Base-by-base conservation (phyloP, 257 asterid species). In the Thymus quinquecostatus region DNA sequence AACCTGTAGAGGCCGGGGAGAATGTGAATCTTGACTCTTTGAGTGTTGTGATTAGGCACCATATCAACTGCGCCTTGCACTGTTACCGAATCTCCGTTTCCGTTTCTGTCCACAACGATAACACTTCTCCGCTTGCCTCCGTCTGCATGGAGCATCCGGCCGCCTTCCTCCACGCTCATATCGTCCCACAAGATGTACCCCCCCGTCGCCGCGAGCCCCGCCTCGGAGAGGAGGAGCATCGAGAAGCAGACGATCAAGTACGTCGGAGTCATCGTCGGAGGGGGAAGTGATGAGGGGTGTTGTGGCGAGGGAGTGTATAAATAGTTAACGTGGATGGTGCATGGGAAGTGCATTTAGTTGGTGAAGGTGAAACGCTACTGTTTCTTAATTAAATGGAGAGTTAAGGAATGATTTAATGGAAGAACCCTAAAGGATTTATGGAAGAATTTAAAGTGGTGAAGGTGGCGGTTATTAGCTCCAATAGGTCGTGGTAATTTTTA, bases 1-100 rank as follows among this genome's bases (percentile, higher is more conserved):
- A 71, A 86, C 97, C 92, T 88, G 83, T 88, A 90, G 2, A 81
- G 38, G 64, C 92, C 97, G 1, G 88, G 92, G 72, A 28, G 87
- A 68, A 90, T 70, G 61, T 69, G 77, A 55, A 90, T 88, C 55
- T 84, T 90, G 0, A 86, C 64, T 60, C 93, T 80, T 0, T 73
- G 11, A 0, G 12, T 9, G 53, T 84, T 88, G 38, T 64, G 9
- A 3, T 14, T 13, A 0, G 96, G 92, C 62, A 90, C 93, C 85
- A 85, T 64, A 60, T 86, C 82, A 10, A 90, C 77, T 2, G 93
- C 97, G 7, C 78, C 96, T 70, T 90, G 95, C 36, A 88, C 86
- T 0, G 89, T 90, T 0, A n/a, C 2, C 0, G 83, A 84, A 72
- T 88, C 88, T 4, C 93, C 92, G 0, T 55, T 21, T 2, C 96